phyloP scores from a whole-genome alignment of 129 eudicot genomes.

The Pseudognaphalium luteoalbum region DNA sequence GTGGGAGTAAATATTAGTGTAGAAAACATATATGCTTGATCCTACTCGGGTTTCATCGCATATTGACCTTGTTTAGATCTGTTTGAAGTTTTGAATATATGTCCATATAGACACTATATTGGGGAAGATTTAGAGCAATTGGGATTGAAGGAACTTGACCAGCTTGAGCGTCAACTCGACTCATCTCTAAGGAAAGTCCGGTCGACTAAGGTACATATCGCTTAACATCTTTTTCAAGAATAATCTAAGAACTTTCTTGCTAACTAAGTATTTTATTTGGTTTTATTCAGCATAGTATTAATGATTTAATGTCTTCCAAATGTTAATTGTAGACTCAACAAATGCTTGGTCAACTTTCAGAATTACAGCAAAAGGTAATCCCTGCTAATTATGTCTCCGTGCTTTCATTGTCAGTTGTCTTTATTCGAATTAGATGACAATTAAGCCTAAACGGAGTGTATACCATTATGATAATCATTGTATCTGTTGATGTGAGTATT shows the following conservation, averaged over 20 bases:
- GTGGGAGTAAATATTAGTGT: too few relatives aligned
- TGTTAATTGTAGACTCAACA: constrained; percentile 39
- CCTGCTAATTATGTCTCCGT: neutral
- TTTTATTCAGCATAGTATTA: neutral
- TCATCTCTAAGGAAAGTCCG: constrained; percentile 51
- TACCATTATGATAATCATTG: neutral
- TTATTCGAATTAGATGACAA: neutral
- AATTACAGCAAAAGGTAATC: constrained; percentile 54
- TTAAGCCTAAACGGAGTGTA: neutral
- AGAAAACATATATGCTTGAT: neutral
- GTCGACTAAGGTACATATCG: constrained; percentile 41
- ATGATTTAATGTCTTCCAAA: neutral
- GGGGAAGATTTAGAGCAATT: constrained; percentile 56
- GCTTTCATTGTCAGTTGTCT: neutral
- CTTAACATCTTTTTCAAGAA: neutral
- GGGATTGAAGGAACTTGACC: constrained; percentile 48
- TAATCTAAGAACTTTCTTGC: neutral
- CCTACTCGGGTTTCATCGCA: neutral
- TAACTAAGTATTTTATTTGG: neutral
- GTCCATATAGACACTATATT: constrained; percentile 39
- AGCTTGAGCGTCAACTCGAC: constrained; percentile 53
- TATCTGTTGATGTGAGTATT: neutral
- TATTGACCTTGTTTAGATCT: neutral
- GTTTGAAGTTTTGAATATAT: neutral
- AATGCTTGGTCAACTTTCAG: constrained; percentile 52